These are phyloP conservation scores for Fusarium keratoplasticum DNA, from an alignment of 2,329 filamentous ascomycete species.

Conservation along the genomic window DNA sequence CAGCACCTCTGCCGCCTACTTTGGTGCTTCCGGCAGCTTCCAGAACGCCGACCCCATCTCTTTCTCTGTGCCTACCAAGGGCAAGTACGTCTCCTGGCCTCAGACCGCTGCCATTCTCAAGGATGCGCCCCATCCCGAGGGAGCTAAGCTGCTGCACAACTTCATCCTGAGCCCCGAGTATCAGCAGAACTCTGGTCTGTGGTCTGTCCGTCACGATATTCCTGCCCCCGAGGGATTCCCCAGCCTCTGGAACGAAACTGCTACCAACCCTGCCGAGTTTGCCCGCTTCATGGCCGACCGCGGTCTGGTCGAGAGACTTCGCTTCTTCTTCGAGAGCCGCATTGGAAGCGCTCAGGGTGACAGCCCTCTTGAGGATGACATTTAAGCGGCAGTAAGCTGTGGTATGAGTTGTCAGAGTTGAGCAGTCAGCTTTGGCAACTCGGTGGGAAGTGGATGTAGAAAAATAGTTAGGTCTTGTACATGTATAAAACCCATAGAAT, in stretches of 20 bases:
- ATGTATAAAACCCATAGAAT: not conserved
- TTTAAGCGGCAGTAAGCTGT: conserved; percentile 17
- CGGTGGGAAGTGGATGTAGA: not conserved
- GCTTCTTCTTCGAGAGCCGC: conserved; percentile 55
- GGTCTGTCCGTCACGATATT: conserved; percentile 53
- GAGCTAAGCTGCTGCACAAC: conserved; percentile 62
- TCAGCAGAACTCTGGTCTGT: conserved; percentile 46
- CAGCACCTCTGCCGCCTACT: conserved; percentile 49
- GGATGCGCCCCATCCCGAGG: conserved; percentile 61
- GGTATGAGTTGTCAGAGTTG: not conserved
- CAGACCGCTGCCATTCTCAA: conserved; percentile 62
- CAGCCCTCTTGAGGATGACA: conserved; percentile 49
- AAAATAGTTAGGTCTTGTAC: not conserved
- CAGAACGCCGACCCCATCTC: conserved; percentile 32
- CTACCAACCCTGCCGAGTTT: conserved; percentile 54
- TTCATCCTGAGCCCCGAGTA: conserved; percentile 57
- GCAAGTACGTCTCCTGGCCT: conserved; percentile 59
- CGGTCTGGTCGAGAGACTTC: conserved; percentile 53
- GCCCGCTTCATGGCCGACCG: conserved; percentile 56
- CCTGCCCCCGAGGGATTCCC: conserved; percentile 44
- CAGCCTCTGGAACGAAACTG: conserved; percentile 18
- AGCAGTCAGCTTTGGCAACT: not conserved
- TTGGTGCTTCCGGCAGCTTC: conserved; percentile 44
- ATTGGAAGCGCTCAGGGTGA: conserved; percentile 57
- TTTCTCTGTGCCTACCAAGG: conserved; percentile 49